Evolutionary conservation across 768 basidiomycete genomes (phyloP).

Genomic region (Podaxis sp.): DNA sequence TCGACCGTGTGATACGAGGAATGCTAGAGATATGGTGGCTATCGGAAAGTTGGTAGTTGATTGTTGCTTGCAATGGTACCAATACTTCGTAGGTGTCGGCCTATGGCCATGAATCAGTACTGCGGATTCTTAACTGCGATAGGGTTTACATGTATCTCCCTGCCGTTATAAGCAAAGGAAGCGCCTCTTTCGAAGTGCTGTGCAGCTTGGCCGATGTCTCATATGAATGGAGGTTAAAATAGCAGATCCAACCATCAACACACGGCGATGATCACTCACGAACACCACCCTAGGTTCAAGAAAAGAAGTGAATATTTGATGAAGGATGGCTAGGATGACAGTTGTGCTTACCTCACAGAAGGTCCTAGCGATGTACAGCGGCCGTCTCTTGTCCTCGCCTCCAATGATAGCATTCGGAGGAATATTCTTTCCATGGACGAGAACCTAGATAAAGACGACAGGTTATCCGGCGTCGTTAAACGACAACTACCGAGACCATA

Average conservation of each 20-base stretch:
- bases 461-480: not conserved
- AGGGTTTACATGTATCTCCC: slow-evolving; percentile 19
- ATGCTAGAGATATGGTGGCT: slow-evolving; percentile 13
- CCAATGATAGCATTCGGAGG: slow-evolving; percentile 21
- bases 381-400: slow-evolving; percentile 20
- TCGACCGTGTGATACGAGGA: slow-evolving; percentile 15
- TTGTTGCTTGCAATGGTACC: slow-evolving; percentile 19
- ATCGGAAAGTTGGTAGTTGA: slow-evolving; percentile 18
- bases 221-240: not conserved
- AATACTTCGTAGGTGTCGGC: slow-evolving; percentile 24
- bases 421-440: slow-evolving; percentile 20
- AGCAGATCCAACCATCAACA: slow-evolving; percentile 5
- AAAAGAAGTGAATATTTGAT: not conserved
- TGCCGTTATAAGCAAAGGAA: slow-evolving; percentile 22
- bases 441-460: slow-evolving; percentile 6
- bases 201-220: slow-evolving; percentile 23
- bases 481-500: slow-evolving; percentile 1
- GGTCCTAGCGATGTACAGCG: slow-evolving; percentile 21
- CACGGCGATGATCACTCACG: not conserved
- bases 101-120: slow-evolving; percentile 6
- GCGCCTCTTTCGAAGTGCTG: slow-evolving; percentile 20
- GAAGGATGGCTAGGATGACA: not conserved
- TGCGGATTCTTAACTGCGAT: not conserved
- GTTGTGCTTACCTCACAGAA: slow-evolving; percentile 19
- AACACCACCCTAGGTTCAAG: slow-evolving; percentile 3